phyloP scores from a whole-genome alignment of 208 protist genomes.

The Acanthamoeba healyi region DNA sequence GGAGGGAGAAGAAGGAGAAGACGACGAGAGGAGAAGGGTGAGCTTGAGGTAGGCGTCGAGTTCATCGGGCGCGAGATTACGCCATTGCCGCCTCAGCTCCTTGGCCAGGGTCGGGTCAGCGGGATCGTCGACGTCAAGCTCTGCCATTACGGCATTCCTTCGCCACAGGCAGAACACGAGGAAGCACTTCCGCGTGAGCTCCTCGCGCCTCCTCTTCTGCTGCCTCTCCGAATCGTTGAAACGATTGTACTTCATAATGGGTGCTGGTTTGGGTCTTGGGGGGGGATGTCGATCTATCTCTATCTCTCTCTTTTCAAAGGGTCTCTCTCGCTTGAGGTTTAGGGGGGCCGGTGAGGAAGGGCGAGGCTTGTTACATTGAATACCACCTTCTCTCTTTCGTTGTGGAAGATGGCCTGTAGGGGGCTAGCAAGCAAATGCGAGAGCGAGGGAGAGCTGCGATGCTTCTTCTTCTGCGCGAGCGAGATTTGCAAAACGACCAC shows the following conservation, averaged over 20 bases:
- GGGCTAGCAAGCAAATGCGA: too few relatives aligned
- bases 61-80: not conserved
- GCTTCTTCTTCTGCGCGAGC: too few relatives aligned
- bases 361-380: too few relatives aligned
- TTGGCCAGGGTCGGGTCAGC: not conserved
- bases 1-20: not conserved
- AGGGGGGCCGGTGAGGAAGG: too few relatives aligned
- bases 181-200: not conserved
- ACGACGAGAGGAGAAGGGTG: not conserved
- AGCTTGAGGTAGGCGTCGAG: not conserved
- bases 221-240: not conserved
- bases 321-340: too few relatives aligned
- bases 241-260: slow-evolving; percentile 30
- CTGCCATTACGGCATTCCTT: not conserved
- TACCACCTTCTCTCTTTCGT: too few relatives aligned
- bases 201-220: slow-evolving; percentile 3
- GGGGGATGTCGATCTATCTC: too few relatives aligned
- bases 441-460: too few relatives aligned
- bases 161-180: slow-evolving; percentile 30
- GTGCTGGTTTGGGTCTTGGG: not conserved
- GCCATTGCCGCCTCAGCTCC: not conserved
- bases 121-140: not conserved
- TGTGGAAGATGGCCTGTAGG: too few relatives aligned
- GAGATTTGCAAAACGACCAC: too few relatives aligned
- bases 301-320: not conserved